These are phyloP conservation scores for Wickerhamomyces queroliae DNA, from an alignment of 805 yeast species.

Conservation along the genomic window DNA sequence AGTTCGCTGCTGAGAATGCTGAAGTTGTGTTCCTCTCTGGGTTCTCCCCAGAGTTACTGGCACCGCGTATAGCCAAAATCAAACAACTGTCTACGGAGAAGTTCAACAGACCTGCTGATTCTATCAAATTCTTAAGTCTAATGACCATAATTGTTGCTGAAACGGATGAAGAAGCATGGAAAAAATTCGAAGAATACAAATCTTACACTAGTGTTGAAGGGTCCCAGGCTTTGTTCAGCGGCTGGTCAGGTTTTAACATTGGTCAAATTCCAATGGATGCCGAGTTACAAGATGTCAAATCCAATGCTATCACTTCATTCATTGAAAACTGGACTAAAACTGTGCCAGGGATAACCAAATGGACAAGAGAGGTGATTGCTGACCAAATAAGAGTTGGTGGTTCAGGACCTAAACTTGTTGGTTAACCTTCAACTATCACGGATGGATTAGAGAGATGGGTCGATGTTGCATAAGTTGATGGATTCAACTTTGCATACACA, in stretches of 20 bases:
- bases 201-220: constrained; percentile 30
- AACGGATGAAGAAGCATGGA: constrained; percentile 32
- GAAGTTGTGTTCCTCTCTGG: constrained; percentile 31
- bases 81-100: constrained; percentile 28
- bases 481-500: constrained; percentile 34
- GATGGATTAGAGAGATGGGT: constrained; percentile 34
- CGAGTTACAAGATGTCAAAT: constrained; percentile 27
- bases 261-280: constrained; percentile 27
- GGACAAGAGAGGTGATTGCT: constrained; percentile 14
- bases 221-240: constrained; percentile 34
- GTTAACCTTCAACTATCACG: constrained; percentile 30
- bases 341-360: constrained; percentile 16
- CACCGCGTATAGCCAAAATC: constrained; percentile 25
- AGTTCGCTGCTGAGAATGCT: constrained; percentile 34
- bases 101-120: constrained; percentile 26
- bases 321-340: constrained; percentile 29
- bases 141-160: constrained; percentile 28
- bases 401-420: constrained; percentile 23
- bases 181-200: constrained; percentile 24
- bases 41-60: constrained; percentile 24
- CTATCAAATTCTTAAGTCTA: constrained; percentile 30
- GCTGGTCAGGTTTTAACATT: constrained; percentile 37
- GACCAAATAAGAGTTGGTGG: constrained; percentile 21
- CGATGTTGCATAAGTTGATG: constrained; percentile 32
- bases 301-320: constrained; percentile 28